Evolutionary conservation across 2,329 filamentous ascomycete species (phyloP).

Genomic region (Dactylellina haptotyla): DNA sequence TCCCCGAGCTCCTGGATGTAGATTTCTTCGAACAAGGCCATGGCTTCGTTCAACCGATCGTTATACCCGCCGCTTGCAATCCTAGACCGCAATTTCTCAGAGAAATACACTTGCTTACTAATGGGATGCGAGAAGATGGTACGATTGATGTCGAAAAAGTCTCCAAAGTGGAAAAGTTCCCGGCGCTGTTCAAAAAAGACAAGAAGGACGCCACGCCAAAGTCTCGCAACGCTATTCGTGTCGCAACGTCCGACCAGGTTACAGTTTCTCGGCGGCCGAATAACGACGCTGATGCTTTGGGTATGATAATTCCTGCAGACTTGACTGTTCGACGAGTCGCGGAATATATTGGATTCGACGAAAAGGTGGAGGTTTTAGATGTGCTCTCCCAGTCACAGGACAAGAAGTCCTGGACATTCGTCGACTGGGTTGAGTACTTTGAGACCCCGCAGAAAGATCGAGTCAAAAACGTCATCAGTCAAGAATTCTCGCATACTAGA

Average conservation of each 20-base stretch:
- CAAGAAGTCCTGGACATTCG: constrained; percentile 73
- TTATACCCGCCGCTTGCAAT: constrained; percentile 72
- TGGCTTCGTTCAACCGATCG: constrained; percentile 74
- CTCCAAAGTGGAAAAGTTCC: constrained; percentile 42
- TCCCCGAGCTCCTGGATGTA: constrained; percentile 71
- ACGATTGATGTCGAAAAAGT: constrained; percentile 46
- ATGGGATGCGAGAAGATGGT: constrained; percentile 47
- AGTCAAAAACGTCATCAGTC: constrained; percentile 75
- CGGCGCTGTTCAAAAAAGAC: constrained; percentile 51
- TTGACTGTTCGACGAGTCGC: constrained; percentile 73
- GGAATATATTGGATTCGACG: constrained; percentile 72
- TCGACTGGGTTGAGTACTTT: constrained; percentile 75
- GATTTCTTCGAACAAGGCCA: constrained; percentile 71
- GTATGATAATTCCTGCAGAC: constrained; percentile 74
- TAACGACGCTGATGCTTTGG: constrained; percentile 72
- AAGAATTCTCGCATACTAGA: constrained; percentile 73
- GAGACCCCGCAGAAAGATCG: constrained; percentile 70
- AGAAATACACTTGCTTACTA: constrained; percentile 37
- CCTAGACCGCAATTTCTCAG: constrained; percentile 63
- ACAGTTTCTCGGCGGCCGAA: constrained; percentile 54
- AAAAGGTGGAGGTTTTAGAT: constrained; percentile 74
- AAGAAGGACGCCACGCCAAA: constrained; percentile 46
- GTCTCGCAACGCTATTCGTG: constrained; percentile 61
- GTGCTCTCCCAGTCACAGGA: constrained; percentile 75
- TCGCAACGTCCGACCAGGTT: constrained; percentile 64